Percentiles rank a stretch among this genome's conserved stretches.
These are phyloP conservation scores for Eucalyptus sideroxylon DNA, from an alignment of 345 rosid species.

Conservation along the genomic window DNA sequence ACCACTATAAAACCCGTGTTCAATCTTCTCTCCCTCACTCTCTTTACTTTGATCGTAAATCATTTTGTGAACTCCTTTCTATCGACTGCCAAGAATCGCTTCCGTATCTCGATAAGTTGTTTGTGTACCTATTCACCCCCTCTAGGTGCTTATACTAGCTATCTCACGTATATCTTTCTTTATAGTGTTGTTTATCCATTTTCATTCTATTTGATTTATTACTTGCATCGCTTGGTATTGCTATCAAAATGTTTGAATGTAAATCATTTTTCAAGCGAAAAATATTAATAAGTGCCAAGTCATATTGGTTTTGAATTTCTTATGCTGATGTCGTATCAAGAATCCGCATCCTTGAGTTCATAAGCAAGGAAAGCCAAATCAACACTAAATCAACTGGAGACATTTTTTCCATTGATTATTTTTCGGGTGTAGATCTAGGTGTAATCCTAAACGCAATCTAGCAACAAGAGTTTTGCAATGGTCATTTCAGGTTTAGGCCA, in stretches of 20 bases:
- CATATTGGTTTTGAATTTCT: neutral
- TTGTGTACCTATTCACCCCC: no score
- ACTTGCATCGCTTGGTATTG: neutral
- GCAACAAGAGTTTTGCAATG: neutral
- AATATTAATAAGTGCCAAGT: neutral
- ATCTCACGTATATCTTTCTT: no score
- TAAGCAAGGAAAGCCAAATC: no score
- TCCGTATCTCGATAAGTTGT: no score
- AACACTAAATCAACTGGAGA: neutral
- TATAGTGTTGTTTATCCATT: neutral
- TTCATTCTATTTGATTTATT: neutral
- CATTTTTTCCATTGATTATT: neutral
- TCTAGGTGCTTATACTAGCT: no score
- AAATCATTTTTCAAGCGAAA: neutral
- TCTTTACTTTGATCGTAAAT: no score
- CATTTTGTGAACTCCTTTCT: no score
- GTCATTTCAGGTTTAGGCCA: neutral
- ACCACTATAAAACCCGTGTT: no score
- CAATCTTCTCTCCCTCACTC: no score
- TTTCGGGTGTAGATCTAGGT: neutral
- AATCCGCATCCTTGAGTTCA: neutral
- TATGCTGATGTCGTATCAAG: neutral
- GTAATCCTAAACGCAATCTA: neutral
- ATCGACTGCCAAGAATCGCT: no score
- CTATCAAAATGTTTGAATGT: neutral